Percentiles rank a stretch among this genome's conserved stretches.
These are phyloP conservation scores for Turritis glabra DNA, from an alignment of 345 rosid genomes.

Conservation along the genomic window DNA sequence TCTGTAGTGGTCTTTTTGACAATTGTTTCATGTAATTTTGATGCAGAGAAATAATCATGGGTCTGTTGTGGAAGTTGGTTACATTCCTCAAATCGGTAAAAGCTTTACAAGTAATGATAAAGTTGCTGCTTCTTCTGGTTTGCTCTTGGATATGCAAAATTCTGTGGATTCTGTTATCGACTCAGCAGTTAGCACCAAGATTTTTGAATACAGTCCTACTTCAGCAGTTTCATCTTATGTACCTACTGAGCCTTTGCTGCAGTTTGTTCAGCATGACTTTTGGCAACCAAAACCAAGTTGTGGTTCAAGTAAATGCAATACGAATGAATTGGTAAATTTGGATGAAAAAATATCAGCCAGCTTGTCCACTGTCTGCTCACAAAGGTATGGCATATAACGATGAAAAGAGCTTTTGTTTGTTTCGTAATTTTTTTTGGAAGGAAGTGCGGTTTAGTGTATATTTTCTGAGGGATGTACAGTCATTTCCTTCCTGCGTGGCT, in stretches of 20 bases:
- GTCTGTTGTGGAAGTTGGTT: constrained; percentile 46
- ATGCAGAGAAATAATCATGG: constrained; percentile 53
- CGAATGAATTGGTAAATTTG: constrained; percentile 40
- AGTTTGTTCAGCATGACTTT: constrained; percentile 33
- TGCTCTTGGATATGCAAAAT: constrained; percentile 43
- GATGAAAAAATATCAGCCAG: constrained; percentile 35
- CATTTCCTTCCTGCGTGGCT: background rate
- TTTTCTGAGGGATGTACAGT: background rate
- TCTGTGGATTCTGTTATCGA: constrained; percentile 50
- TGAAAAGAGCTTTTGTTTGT: background rate
- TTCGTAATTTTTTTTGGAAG: too few species aligned
- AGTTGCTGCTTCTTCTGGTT: constrained; percentile 37
- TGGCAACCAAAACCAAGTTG: background rate
- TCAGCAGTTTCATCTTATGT: constrained; percentile 36
- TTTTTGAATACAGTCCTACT: constrained; percentile 38
- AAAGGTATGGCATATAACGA: constrained; percentile 52
- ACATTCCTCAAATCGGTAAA: constrained; percentile 48
- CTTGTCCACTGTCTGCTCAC: constrained; percentile 59
- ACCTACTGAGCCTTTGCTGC: constrained; percentile 45
- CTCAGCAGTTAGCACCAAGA: constrained; percentile 40
- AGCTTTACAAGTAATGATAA: constrained; percentile 51
- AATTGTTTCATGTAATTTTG: constrained; percentile 12
- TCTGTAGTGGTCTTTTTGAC: background rate
- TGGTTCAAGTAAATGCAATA: constrained; percentile 31
- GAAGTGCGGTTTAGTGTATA: background rate